These are phyloP conservation scores for Pterulicium gracile DNA, from an alignment of 1,284 basidiomycete species.

Conservation along the genomic window DNA sequence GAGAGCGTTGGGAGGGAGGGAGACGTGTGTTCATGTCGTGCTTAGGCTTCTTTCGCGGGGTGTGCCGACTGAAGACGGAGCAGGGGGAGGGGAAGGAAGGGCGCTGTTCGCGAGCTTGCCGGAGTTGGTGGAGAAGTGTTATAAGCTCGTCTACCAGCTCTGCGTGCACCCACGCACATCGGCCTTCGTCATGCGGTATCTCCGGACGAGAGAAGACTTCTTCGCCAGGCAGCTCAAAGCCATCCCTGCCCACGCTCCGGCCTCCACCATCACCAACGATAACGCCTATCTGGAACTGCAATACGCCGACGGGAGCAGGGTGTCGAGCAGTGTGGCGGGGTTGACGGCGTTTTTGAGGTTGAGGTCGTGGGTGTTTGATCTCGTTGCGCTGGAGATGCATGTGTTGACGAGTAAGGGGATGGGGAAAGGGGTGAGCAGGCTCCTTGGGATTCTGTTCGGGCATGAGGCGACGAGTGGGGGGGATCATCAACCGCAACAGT, in stretches of 20 bases:
- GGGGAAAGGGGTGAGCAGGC: constrained; percentile 55
- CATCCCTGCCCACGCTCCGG: constrained; percentile 54
- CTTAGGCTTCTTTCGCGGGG: constrained; percentile 69
- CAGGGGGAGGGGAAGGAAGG: constrained; percentile 20
- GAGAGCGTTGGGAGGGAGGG: constrained; percentile 56
- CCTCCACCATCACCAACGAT: constrained; percentile 19
- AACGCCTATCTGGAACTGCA: constrained; percentile 57
- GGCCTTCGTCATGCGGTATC: constrained; percentile 75
- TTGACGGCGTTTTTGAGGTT: constrained; percentile 75
- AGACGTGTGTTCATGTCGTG: constrained; percentile 74
- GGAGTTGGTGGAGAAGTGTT: constrained; percentile 78
- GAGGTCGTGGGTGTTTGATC: constrained; percentile 79
- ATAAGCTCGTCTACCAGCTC: constrained; percentile 77
- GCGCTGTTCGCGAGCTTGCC: constrained; percentile 67
- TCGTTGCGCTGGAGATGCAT: constrained; percentile 85
- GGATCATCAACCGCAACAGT: neutral
- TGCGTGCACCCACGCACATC: constrained; percentile 82
- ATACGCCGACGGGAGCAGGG: constrained; percentile 62
- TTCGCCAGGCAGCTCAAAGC: constrained; percentile 75
- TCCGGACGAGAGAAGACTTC: constrained; percentile 85
- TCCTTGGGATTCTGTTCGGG: constrained; percentile 70
- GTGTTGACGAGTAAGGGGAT: constrained; percentile 73
- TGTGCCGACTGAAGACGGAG: constrained; percentile 40
- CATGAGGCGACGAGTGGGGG: constrained; percentile 36
- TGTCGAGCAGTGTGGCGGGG: constrained; percentile 66